These are phyloP conservation scores for Linnemannia hyalina DNA, from an alignment of 192 early-diverging fungal genomes.

Conservation along the genomic window DNA sequence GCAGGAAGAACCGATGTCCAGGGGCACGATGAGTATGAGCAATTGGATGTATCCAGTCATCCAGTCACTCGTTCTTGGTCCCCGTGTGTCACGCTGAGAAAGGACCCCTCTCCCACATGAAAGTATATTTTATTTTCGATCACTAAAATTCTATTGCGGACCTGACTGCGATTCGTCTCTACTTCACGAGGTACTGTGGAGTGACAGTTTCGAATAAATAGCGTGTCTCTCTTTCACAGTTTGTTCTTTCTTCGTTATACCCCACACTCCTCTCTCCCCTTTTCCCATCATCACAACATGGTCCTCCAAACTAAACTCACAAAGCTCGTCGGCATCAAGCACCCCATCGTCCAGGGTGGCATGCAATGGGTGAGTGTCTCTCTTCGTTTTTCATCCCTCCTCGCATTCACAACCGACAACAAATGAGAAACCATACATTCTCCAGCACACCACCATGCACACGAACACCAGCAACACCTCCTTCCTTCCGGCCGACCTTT, in stretches of 20 bases:
- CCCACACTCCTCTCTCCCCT: slow-evolving; percentile 3
- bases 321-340: slow-evolving; percentile 74
- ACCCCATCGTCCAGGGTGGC: slow-evolving; percentile 82
- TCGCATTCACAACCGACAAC: neutral
- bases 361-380: slow-evolving; percentile 84
- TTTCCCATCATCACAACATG: slow-evolving; percentile 56
- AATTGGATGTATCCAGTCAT: neutral
- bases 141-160: neutral
- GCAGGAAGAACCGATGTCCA: neutral
- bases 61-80: no score
- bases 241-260: neutral
- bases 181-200: neutral
- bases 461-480: no score
- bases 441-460: no score
- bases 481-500: no score
- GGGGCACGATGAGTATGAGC: neutral
- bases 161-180: slow-evolving; percentile 35
- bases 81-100: neutral
- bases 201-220: neutral
- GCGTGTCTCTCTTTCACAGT: neutral
- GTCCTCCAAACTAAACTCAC: slow-evolving; percentile 75
- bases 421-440: no score
- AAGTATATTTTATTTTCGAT: slow-evolving; percentile 7
- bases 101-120: neutral
- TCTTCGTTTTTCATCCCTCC: neutral